Base-by-base conservation (phyloP, 2,329 filamentous ascomycete genomes). In the Mycosphaerella sp. region DNA sequence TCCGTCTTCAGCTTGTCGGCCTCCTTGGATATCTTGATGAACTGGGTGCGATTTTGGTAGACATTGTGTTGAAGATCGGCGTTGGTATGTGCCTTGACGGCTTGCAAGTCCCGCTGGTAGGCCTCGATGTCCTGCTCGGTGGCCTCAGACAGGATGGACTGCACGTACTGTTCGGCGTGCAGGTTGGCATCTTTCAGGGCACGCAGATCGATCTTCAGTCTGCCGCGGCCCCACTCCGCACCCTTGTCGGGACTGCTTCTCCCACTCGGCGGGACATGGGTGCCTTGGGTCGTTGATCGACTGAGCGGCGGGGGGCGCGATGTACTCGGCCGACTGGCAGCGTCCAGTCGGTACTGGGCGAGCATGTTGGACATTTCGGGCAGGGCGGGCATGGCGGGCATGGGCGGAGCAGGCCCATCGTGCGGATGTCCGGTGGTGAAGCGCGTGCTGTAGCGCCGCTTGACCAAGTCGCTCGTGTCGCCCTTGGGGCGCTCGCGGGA, bases 21-120 rank as follows among this genome's bases (percentile, higher is more conserved):
- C 74, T 98, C 93, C 73, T 97, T 96, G 69, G 91, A 96, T 71
- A 98, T 97, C 72, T 95, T 95, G 77, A 98, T 97, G 68, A 98
- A 98, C 67, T 97, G 93, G 0, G 89, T 95, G 46, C 93, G 84
- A 72, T 98, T 98, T 71, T 96, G 91, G 72, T 95, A 92, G 48
- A 98, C 87, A 72, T 91, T 97, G 67, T 95, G 89, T 71, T 97
- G 92, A 21, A 98, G 78, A 64, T 97, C 91, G 46, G 83, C 80
- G 4, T 86, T 85, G 7, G 89, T 90, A 53, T 87, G 82, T 61
- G 80, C 80, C 71, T 92, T 92, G 53, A 93, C 78, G 64, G 85
- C 86, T 60, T 84, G 83, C 42, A 96, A 76, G 21, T 84, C 83
- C 47, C 81, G 78, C 68, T 95, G 87, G 69, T 87, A 96, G 48